phyloP scores from a whole-genome alignment of 2,329 filamentous ascomycete species.

The Nothomitra cinnamomea region DNA sequence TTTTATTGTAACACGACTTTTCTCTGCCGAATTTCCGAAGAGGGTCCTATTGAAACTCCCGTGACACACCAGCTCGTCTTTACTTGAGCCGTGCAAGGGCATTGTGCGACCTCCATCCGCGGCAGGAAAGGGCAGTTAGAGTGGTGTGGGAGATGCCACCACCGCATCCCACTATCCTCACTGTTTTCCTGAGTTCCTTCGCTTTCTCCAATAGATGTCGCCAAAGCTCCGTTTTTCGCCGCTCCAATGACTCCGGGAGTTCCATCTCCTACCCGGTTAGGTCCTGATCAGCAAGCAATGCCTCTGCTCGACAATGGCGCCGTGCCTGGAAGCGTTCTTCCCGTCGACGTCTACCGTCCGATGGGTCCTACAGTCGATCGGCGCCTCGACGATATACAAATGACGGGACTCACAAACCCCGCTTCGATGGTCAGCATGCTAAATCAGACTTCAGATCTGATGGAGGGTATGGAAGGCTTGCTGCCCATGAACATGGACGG shows the following conservation, averaged over 20 bases:
- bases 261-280: neutral
- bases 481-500: conserved; percentile 31
- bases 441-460: conserved; percentile 20
- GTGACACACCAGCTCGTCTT: no score
- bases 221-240: neutral
- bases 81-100: no score
- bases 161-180: no score
- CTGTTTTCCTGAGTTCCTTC: no score
- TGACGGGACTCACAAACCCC: conserved; percentile 5
- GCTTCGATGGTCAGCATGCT: conserved; percentile 16
- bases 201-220: neutral
- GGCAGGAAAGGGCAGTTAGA: no score
- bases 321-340: neutral
- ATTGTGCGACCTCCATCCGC: no score
- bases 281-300: neutral
- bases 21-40: no score
- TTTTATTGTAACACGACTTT: no score
- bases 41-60: no score
- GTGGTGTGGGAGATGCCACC: no score
- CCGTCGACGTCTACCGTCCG: neutral
- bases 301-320: no score
- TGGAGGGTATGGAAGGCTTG: conserved; percentile 25
- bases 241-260: neutral
- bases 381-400: conserved; percentile 1
- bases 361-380: neutral